Evolutionary conservation across 2,329 filamentous ascomycete genomes (phyloP), one percentile per base, ranked within the genome.

Genomic region (Didymella keratinophila): DNA sequence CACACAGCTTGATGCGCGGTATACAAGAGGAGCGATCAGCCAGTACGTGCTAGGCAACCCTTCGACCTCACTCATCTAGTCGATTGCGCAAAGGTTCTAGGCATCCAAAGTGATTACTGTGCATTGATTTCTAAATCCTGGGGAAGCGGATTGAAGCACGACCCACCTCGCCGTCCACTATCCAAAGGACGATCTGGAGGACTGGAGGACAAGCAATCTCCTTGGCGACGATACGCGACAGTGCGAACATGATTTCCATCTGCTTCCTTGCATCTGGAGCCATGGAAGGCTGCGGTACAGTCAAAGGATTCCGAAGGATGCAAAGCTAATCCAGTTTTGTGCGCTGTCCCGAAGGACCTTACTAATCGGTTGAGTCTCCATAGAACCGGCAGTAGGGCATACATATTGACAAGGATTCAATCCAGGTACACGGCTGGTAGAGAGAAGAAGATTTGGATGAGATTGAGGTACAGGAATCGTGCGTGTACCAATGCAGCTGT

Each of bases 201-300:
- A 47, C 23, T 27, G 39, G 9, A 20, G 4, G 34, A 47, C 11
- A 11, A 44, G n/a, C 30, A 50, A 18, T 30, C 10, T 11, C 14
- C 30, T 43, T 30, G 41, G 34, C 36, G 34, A 21, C 9, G 44
- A 41, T 41, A 41, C 50, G 45, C 49, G 45, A 58, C 36, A 28
- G 27, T 44, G 45, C 49, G 39, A 58, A 43, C 30, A 28, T 25
- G 23, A 41, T 45, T 39, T 27, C 25, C 43, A 28, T 39, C 25
- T 25, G 30, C 32, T 48, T 27, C 39, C 45, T 39, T 58, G 56
- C 49, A 53, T 45, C 28, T 43, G 12, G 28, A 30, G n/a, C n/a
- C 23, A 10, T 28, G 21, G 34, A 37, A 20, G 18, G n/a, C 42
- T 16, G 49, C 43, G 49, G 54, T 37, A 36, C 37, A 18, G 14